Evolutionary conservation across 257 asterid species (phyloP).

Genomic region (Solanum sejunctum): DNA sequence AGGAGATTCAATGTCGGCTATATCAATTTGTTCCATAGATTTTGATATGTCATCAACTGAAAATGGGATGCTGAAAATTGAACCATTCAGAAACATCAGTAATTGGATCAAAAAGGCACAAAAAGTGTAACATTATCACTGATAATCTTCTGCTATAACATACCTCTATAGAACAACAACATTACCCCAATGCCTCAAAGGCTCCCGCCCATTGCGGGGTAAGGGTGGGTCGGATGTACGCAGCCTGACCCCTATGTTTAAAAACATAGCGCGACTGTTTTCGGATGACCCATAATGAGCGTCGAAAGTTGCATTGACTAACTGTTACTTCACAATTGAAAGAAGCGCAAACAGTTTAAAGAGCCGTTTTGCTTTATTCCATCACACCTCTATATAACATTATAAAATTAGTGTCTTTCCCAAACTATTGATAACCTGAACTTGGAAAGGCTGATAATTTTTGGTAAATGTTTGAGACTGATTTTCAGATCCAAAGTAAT

Average conservation of each 20-base stretch:
- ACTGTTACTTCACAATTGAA: no score
- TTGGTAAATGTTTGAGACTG: neutral
- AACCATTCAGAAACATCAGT: constrained; percentile 11
- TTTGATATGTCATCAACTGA: constrained; percentile 95
- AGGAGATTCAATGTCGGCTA: constrained; percentile 78
- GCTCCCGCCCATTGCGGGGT: no score
- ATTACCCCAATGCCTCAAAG: no score
- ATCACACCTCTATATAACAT: no score
- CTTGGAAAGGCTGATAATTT: neutral
- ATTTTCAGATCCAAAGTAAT: neutral
- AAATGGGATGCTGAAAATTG: constrained; percentile 77
- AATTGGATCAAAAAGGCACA: neutral
- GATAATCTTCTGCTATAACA: neutral
- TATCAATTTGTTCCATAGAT: constrained; percentile 91
- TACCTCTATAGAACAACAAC: no score
- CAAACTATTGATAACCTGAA: neutral
- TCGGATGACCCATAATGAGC: no score
- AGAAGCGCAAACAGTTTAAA: no score
- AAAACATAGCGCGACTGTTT: no score
- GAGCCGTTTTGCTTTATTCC: no score
- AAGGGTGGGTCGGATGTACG: no score
- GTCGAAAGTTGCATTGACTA: no score
- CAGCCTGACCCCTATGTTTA: no score
- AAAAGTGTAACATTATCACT: neutral
- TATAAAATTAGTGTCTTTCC: neutral